Evolutionary conservation across 768 basidiomycete genomes (phyloP), one percentile per base, ranked within the genome.

Genomic region (Lactarius pseudohatsudake): DNA sequence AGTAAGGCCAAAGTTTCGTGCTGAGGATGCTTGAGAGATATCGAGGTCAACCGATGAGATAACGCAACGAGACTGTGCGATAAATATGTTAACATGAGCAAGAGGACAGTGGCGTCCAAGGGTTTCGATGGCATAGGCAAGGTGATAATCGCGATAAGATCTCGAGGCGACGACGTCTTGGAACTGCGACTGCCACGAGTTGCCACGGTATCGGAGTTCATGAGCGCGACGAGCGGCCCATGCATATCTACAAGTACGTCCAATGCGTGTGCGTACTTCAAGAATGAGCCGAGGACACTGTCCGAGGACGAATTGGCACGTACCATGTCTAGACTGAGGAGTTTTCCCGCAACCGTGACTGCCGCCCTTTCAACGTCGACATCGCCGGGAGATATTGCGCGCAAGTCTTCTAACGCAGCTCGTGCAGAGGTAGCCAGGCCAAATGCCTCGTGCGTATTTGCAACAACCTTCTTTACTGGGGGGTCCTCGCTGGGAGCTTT

Each of bases 281-380:
- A 50, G 47, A 47, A 36, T 45, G 34, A 69, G 55, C 57, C 18
- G 20, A 30, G 18, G 16, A 20, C 13, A 11, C 32, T 16, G 32
- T 40, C 32, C 45, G 41, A 34, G 2, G 30, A 18, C 16, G 30
- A 53, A 54, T 28, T 36, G 30, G 57, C 43, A 30, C 91, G 61
- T 72, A 93, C 92, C 85, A 91, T 78, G 70, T 91, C 89, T 58
- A 93, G 73, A 28, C 81, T 71, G 30, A 91, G 79, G 2, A 93
- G 75, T 74, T 91, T 92, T 9, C 84, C 88, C 7, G 86, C 72
- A 5, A 92, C 76, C 65, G 86, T 87, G 59, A 81, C 81, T 1
- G 88, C 91, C 2, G 89, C 90, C 43, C 87, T 81, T 76, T 94
- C 92, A 6, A 92, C 81, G 69, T 92, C 87, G 10, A 90, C 18